A percentile compares a stretch with the other conserved stretches of the same genome.
Evolutionary conservation across 345 rosid genomes (phyloP).

Genomic region (Turnera subulata): DNA sequence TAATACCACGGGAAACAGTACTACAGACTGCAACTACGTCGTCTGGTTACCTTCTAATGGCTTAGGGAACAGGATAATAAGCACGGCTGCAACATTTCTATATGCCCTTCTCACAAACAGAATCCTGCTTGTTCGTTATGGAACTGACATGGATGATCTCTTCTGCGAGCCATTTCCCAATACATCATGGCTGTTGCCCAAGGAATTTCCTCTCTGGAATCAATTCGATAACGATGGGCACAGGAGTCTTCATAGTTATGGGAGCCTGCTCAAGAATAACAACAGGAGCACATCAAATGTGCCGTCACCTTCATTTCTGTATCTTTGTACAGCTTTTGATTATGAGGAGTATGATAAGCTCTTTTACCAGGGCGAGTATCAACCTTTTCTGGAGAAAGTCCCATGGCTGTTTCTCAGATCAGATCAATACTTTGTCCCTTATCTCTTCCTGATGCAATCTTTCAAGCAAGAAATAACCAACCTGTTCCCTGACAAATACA

Average conservation of each 20-base stretch:
- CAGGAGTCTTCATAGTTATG: background rate
- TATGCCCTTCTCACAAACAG: constrained; percentile 24
- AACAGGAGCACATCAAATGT: background rate
- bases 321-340: constrained; percentile 7
- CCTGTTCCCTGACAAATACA: constrained; percentile 17
- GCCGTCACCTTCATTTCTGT: constrained; percentile 9
- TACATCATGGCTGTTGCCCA: constrained; percentile 20
- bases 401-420: constrained; percentile 12
- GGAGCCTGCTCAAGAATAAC: constrained; percentile 5
- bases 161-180: constrained; percentile 29
- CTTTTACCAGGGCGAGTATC: constrained; percentile 11
- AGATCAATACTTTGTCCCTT: constrained; percentile 22
- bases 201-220: constrained; percentile 5
- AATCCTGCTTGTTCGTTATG: constrained; percentile 14
- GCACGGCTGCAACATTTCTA: constrained; percentile 22
- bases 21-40: constrained; percentile 15
- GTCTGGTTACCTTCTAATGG: constrained; percentile 23
- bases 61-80: constrained; percentile 23
- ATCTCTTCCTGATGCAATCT: constrained; percentile 11
- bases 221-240: background rate
- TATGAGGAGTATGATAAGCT: constrained; percentile 8
- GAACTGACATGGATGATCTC: constrained; percentile 14
- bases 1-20: background rate
- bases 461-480: constrained; percentile 15
- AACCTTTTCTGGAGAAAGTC: constrained; percentile 9